Evolutionary conservation across 768 basidiomycete genomes (phyloP).

Genomic region (Gautieria morchelliformis): DNA sequence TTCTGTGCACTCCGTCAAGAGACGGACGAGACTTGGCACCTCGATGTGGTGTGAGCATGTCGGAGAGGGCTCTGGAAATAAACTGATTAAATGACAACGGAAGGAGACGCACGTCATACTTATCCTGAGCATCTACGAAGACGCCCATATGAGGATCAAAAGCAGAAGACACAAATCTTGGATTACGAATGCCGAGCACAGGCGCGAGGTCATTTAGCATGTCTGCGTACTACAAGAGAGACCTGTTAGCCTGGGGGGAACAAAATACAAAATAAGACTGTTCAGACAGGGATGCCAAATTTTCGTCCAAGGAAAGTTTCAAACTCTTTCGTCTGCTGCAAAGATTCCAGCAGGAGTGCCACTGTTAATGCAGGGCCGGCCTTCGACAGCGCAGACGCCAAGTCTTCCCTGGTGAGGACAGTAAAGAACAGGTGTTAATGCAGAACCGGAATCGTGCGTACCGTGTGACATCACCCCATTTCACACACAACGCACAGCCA

Average conservation of each 20-base stretch:
- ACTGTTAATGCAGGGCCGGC: conserved; percentile 65
- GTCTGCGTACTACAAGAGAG: conserved; percentile 42
- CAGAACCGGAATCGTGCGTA: conserved; percentile 22
- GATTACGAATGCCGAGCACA: conserved; percentile 34
- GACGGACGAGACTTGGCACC: conserved; percentile 53
- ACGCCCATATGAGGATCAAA: conserved; percentile 90
- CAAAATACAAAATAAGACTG: not conserved
- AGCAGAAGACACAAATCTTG: conserved; percentile 70
- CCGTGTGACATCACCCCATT: conserved; percentile 90
- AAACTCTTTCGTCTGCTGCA: conserved; percentile 84
- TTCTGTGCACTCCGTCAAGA: conserved; percentile 41
- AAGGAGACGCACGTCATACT: conserved; percentile 35
- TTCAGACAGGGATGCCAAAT: conserved; percentile 62
- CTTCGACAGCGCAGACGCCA: conserved; percentile 73
- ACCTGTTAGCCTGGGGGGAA: not conserved
- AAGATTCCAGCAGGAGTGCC: conserved; percentile 69
- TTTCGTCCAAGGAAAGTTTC: conserved; percentile 74
- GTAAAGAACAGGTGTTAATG: not conserved
- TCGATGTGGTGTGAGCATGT: conserved; percentile 84
- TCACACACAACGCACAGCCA: conserved; percentile 68
- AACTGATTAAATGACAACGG: not conserved
- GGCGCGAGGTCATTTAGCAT: conserved; percentile 35
- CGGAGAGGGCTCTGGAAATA: conserved; percentile 60
- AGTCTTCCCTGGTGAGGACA: conserved; percentile 55
- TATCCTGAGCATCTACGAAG: conserved; percentile 95